Conservation (phyloP, 2,329 filamentous ascomycete genomes). For the Aspergillus cejpii region DNA sequence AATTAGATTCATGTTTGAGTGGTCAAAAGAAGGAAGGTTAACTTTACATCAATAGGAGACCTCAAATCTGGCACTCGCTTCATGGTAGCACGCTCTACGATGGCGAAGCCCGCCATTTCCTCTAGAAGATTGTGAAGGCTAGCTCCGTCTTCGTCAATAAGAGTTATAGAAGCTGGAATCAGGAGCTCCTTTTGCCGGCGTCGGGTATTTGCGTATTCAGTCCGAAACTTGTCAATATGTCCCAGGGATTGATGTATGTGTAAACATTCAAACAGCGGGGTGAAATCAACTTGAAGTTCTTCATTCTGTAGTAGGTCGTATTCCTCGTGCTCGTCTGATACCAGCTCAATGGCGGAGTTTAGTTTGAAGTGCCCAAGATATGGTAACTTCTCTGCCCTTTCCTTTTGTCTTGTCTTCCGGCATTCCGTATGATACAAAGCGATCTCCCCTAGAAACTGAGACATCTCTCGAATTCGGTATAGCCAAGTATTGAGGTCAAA, state of each 20-base stretch:
- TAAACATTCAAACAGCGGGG: conserved; percentile 84
- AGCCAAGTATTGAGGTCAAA: conserved; percentile 95
- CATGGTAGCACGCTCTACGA: conserved; percentile 93
- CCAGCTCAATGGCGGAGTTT: conserved; percentile 91
- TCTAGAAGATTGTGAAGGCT: conserved; percentile 87
- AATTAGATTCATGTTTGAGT: conserved; percentile 8
- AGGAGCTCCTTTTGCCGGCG: conserved; percentile 87
- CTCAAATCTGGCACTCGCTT: conserved; percentile 75
- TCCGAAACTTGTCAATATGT: conserved; percentile 81
- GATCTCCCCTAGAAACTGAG: conserved; percentile 90
- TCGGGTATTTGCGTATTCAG: conserved; percentile 86
- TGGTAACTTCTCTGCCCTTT: conserved; percentile 67
- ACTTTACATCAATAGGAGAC: conserved; percentile 66
- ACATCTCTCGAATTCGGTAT: conserved; percentile 88
- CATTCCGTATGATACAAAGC: conserved; percentile 95
- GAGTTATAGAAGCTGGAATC: conserved; percentile 65
- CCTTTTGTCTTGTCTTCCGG: conserved; percentile 72
- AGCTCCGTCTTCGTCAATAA: conserved; percentile 74
- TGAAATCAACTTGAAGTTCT: conserved; percentile 89
- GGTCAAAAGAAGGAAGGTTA: conserved; percentile 20
- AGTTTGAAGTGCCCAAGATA: conserved; percentile 79
- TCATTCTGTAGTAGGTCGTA: conserved; percentile 95
- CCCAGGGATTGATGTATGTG: conserved; percentile 95
- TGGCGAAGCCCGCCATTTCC: conserved; percentile 91
- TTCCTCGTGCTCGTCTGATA: conserved; percentile 91